A percentile compares a stretch with the other conserved stretches of the same genome.
phyloP scores from a whole-genome alignment of 768 basidiomycete genomes.

The Coprinellus micaceus region DNA sequence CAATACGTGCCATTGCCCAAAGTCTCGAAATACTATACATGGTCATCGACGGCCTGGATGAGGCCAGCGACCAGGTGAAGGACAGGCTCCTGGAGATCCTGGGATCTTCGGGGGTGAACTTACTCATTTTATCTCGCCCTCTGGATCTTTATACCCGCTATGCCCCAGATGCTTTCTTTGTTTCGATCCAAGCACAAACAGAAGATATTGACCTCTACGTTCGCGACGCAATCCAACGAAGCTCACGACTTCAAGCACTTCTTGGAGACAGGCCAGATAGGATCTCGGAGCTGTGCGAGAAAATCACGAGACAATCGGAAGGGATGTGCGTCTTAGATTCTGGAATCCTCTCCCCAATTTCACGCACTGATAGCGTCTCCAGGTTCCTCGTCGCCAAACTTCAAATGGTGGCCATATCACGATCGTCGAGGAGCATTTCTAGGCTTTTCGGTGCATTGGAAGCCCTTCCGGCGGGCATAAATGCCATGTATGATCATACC shows the following conservation, averaged over 20 bases:
- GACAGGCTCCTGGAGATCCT: not conserved
- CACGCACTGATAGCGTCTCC: not conserved
- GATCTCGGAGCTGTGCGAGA: not conserved
- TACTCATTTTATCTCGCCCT: constrained; percentile 1
- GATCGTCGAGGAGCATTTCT: no score
- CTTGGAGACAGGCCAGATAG: not conserved
- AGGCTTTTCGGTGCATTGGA: not conserved
- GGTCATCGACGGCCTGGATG: constrained; percentile 4
- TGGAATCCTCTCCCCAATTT: not conserved
- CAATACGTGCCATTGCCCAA: not conserved
- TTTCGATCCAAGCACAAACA: not conserved
- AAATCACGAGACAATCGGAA: not conserved
- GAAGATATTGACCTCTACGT: not conserved
- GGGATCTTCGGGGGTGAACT: not conserved
- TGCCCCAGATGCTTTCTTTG: not conserved
- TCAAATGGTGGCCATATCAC: not conserved
- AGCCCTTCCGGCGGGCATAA: not conserved
- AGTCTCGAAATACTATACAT: not conserved
- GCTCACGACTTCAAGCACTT: not conserved
- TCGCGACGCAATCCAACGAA: not conserved
- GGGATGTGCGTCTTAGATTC: not conserved
- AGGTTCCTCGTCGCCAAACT: not conserved
- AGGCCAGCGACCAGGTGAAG: not conserved
- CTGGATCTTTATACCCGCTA: not conserved
- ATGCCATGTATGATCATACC: not conserved